Evolutionary conservation across 768 basidiomycete species (phyloP).

Genomic region (Amanita muscaria): DNA sequence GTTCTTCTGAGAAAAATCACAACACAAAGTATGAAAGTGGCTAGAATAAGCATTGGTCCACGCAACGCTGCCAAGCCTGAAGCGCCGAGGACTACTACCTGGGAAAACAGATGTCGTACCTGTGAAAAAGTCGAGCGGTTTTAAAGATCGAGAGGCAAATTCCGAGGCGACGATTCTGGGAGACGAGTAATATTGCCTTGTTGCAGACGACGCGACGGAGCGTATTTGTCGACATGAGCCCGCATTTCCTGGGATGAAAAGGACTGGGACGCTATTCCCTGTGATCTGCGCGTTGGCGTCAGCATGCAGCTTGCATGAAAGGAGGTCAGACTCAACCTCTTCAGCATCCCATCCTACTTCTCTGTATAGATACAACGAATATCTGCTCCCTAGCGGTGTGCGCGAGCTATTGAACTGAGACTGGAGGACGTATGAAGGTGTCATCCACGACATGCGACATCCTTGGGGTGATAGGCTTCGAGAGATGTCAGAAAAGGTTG

Average conservation of each 20-base stretch:
- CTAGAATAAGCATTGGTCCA: no score
- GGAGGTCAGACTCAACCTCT: conserved; percentile 35
- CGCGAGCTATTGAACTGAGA: conserved; percentile 54
- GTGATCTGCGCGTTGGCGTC: conserved; percentile 9
- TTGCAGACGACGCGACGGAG: conserved; percentile 88
- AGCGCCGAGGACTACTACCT: neutral
- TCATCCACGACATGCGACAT: conserved; percentile 97
- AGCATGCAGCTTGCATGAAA: neutral
- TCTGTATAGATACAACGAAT: conserved; percentile 86
- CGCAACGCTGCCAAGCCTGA: no score
- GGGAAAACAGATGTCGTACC: conserved; percentile 39
- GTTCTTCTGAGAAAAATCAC: no score
- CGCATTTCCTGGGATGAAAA: conserved; percentile 97
- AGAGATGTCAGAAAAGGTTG: conserved; percentile 35
- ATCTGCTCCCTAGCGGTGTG: conserved; percentile 65
- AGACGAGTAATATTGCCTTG: conserved; percentile 65
- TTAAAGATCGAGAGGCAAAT: conserved; percentile 39
- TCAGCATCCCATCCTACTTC: conserved; percentile 76
- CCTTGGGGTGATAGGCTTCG: conserved; percentile 70
- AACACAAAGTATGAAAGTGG: no score
- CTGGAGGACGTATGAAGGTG: conserved; percentile 78
- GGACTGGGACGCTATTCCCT: conserved; percentile 63
- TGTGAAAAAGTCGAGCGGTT: conserved; percentile 78
- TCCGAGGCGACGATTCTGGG: conserved; percentile 48
- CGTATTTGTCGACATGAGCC: conserved; percentile 91